These are phyloP conservation scores for Talaromyces piceae DNA, from an alignment of 2,329 filamentous ascomycete species.

Conservation along the genomic window DNA sequence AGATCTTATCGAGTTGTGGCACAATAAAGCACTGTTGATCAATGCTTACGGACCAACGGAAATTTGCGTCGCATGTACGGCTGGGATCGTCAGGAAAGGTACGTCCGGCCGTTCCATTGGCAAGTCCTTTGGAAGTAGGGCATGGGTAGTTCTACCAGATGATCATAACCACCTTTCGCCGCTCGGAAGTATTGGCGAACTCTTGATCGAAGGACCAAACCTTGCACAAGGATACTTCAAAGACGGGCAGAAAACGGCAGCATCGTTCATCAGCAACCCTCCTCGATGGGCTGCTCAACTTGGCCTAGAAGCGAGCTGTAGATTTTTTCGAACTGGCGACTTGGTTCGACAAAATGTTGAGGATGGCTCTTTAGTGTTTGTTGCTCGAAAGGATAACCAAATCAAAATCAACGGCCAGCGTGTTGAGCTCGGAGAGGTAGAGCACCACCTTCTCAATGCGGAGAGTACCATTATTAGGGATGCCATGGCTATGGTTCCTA, in stretches of 20 bases:
- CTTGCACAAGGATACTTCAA: constrained; percentile 40
- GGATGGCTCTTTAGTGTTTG: constrained; percentile 1
- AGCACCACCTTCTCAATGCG: background rate
- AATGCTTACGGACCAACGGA: constrained; percentile 13
- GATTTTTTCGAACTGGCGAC: constrained; percentile 3
- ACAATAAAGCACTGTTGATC: constrained; percentile 14
- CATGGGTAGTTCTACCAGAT: constrained; percentile 42
- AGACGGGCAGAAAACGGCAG: constrained; percentile 29
- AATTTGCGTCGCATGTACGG: background rate
- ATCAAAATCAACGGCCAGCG: constrained; percentile 9
- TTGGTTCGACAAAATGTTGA: constrained; percentile 4
- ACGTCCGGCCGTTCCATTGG: background rate
- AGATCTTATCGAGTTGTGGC: constrained; percentile 39
- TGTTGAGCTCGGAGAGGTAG: constrained; percentile 4
- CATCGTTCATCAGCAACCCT: constrained; percentile 24
- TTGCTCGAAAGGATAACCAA: background rate
- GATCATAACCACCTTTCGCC: constrained; percentile 36
- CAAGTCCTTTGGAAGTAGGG: constrained; percentile 15
- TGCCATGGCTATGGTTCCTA: background rate
- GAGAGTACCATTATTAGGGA: background rate
- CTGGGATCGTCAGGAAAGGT: background rate
- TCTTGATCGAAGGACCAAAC: constrained; percentile 36
- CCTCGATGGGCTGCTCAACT: background rate
- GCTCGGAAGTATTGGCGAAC: constrained; percentile 32
- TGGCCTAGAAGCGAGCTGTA: too few relatives aligned